A percentile compares a stretch with the other conserved stretches of the same genome.
Conservation (phyloP, 345 rosid genomes). For the Eucalyptus pauciflora region DNA sequence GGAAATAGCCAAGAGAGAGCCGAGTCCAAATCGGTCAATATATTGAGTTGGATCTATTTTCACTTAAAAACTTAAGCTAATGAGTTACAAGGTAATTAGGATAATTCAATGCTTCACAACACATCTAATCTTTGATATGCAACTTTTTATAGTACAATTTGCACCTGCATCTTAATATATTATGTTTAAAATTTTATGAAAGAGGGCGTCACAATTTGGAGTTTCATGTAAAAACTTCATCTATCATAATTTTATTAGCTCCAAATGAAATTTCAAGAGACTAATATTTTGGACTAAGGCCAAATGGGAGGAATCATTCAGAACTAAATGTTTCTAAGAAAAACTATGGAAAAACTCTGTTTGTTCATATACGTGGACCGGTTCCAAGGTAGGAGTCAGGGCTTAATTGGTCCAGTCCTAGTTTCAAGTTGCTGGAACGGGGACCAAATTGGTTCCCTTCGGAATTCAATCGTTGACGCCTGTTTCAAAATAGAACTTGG, state of each 20-base stretch:
- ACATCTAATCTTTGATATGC: background rate
- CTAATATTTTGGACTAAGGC: background rate
- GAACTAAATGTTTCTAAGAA: background rate
- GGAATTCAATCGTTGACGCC: background rate
- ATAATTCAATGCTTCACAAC: background rate
- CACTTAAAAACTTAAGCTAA: background rate
- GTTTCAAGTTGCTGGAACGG: background rate
- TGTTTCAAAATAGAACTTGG: no score
- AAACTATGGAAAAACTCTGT: background rate
- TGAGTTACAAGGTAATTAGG: background rate
- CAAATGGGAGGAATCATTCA: background rate
- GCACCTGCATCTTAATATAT: background rate
- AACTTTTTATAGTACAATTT: background rate
- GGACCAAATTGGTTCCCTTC: background rate
- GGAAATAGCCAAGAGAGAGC: background rate
- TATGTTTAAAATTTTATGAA: background rate
- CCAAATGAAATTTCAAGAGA: background rate
- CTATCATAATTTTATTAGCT: background rate
- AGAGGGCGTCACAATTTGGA: background rate
- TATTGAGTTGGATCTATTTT: no score
- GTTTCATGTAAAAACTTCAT: background rate
- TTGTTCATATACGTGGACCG: background rate
- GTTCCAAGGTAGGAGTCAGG: background rate
- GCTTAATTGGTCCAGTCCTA: background rate
- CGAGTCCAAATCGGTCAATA: rapidly evolving